Base-by-base conservation (phyloP, 2,329 filamentous ascomycete species). In the Celoporthe dispersa region DNA sequence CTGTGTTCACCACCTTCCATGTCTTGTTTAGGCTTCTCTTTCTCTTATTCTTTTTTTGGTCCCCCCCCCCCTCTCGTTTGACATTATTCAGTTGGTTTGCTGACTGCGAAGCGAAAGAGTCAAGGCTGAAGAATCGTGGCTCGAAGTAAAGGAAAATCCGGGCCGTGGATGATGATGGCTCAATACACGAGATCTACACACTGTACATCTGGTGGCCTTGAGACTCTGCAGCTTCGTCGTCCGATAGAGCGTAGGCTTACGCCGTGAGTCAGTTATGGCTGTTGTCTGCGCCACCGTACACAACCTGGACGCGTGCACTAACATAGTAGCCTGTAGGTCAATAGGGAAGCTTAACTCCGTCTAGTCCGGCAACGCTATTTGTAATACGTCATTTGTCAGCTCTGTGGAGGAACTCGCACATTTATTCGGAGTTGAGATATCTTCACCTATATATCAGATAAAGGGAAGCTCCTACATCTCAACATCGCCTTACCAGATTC, bases 301-400 rank as follows among this genome's bases (percentile, higher is more conserved):
- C 48, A 28, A 28, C 4, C n/a, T 28, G 3, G 25, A 14, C 7
- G 25, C 51, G n/a, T 55, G 31, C 48, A 25, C 51, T 12, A 28
- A 1, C 14, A 8, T 4, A 35, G 37, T 39, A 39, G 37, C 37
- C 37, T 39, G 4, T 4, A 14, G 25, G 51, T 28, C n/a, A 55
- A 2, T 5, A 28, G 12, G 22, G 16, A n/a, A 37, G 31, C 57
- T 60, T 60, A 60, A 60, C 31, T 60, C 57, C 57, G 57, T 37
- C 33, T 37, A n/a, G 31, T 60, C 57, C 57, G 57, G 2, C 19
- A 33, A 60, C 33, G 28, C 28, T 19, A 57, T 31, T 31, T 57
- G 53, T 57, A 6, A 57, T 60, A 37, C 57, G 31, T 60, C 57
- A 60, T 60, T 60, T 60, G 57, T 60, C 57, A 60, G 57, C 57